Evolutionary conservation across 495 filamentous ascomycete species (phyloP).

Genomic region (Letharia columbiana): DNA sequence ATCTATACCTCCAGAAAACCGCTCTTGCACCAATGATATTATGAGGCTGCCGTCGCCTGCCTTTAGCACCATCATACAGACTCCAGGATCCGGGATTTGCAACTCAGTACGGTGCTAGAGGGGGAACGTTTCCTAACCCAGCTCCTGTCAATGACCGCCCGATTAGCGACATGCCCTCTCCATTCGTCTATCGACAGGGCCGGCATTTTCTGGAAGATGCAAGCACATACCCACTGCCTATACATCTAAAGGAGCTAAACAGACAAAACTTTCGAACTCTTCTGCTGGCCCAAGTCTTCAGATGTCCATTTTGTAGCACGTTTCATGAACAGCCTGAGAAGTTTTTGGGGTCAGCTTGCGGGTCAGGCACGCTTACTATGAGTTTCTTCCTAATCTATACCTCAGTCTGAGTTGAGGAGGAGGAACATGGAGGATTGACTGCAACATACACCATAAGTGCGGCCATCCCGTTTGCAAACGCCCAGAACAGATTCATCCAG

Average conservation of each 20-base stretch:
- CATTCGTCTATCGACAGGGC: conserved; percentile 57
- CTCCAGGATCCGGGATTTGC: not conserved
- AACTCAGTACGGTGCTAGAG: not conserved
- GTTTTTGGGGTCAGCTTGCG: too few species aligned
- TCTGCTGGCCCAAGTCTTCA: conserved; percentile 47
- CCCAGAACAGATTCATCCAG: conserved; percentile 72
- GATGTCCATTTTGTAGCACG: conserved; percentile 29
- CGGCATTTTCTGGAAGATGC: too few species aligned
- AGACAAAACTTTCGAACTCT: too few species aligned
- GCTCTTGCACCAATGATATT: too few species aligned
- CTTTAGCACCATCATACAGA: not conserved
- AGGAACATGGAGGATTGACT: conserved; percentile 52
- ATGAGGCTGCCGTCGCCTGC: too few species aligned
- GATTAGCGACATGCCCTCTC: conserved; percentile 39
- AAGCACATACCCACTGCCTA: too few species aligned
- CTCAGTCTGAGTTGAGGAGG: conserved; percentile 36
- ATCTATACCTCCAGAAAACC: too few species aligned
- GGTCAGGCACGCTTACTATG: too few species aligned
- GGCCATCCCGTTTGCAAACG: conserved; percentile 66
- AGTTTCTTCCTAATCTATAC: too few species aligned
- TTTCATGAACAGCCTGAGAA: too few species aligned
- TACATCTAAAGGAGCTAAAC: too few species aligned
- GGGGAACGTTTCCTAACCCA: too few species aligned
- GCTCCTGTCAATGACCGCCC: not conserved
- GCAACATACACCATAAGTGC: conserved; percentile 78